Conservation (phyloP, 108 stramenopile genomes). For the Skeletonema marinoi region DNA sequence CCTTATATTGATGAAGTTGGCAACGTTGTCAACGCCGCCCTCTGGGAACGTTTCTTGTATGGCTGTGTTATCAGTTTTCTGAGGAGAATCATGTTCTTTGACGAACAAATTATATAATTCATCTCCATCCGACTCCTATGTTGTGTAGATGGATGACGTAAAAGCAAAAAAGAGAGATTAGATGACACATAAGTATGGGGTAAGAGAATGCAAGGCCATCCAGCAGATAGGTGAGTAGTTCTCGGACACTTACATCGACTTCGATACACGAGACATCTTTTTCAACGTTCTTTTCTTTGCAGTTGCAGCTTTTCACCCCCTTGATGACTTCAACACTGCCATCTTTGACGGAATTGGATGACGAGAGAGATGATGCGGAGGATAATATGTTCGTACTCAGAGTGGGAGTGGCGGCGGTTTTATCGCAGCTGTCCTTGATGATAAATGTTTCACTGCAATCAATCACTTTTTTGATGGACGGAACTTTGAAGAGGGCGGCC, state of each 20-base stretch:
- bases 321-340: neutral
- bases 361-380: neutral
- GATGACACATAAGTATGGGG: neutral
- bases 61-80: neutral
- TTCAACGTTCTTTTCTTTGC: neutral
- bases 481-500: neutral
- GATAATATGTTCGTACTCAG: neutral
- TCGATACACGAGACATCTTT: neutral
- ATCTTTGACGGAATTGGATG: neutral
- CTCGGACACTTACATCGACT: neutral
- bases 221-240: too few species aligned
- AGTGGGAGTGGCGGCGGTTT: neutral
- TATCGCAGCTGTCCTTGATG: neutral
- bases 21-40: neutral
- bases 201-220: neutral
- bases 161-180: neutral
- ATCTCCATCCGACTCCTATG: neutral
- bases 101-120: neutral
- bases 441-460: neutral
- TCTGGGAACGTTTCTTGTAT: neutral
- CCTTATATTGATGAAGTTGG: constrained; percentile 33
- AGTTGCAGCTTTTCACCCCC: neutral
- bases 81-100: neutral
- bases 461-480: neutral
- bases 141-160: neutral